Evolutionary conservation across 192 early-diverging fungal genomes (phyloP), one percentile per base, ranked within the genome.

Genomic region (Backusella australiensis): DNA sequence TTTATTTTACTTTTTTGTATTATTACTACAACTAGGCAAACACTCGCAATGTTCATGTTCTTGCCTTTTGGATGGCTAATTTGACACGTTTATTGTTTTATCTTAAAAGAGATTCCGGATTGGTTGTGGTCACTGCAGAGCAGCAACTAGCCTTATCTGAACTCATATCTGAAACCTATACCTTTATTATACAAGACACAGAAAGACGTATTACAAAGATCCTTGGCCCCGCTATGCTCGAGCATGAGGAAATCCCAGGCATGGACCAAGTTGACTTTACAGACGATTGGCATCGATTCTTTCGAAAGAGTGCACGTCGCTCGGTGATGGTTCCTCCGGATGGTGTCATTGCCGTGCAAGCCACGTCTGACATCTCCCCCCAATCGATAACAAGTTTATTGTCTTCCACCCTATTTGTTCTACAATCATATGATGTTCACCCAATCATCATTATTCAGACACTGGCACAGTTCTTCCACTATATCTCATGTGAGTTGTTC

Each of bases 61-160:
- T 94, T 38, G 90, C 90, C 2, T 95, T 92, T 78, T 98, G 96
- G 96, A 89, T 96, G 29, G 85, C 94, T 38, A 97, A 99, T 83
- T 85, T 88, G 42, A 91, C 90, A 39, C 92, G 92, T 23, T 85
- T 97, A 19, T 81, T 96, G 3, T 93, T 95, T 78, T 97, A 93
- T 81, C 81, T 99, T 65, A 96, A 96, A 80, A 92, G 93, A 75
- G 97, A 99, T 81, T 70, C 86, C 26, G 90, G 90, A 15, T 87
- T 97, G 41, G 87, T 91, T 29, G 80, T 88, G 26, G 85, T 89
- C 6, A 92, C 93, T 34, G 90, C 85, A 63, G 86, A 91, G 65
- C 84, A 90, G 35, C 96, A 99, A 80, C 85, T 92, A 1, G 83
- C 83, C 29, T 83, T 99, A 71, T 89, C 93, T 9, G 96, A 96